phyloP scores from a whole-genome alignment of 208 protist species.

The Trichomonas gallinae region DNA sequence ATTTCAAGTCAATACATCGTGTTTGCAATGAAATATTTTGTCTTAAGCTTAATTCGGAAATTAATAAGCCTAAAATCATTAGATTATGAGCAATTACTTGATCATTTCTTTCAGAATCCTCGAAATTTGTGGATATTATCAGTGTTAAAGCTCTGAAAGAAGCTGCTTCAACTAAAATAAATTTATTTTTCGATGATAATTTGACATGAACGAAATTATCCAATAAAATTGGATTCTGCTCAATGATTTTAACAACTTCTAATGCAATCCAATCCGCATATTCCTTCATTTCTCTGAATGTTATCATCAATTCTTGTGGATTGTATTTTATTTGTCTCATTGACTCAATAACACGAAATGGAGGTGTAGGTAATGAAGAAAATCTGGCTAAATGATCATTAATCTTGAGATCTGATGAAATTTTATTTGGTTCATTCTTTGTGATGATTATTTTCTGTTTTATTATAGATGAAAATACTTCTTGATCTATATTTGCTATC shows the following conservation, averaged over 20 bases:
- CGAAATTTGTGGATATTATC: neutral
- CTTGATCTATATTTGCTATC: neutral
- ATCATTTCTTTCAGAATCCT: neutral
- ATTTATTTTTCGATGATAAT: neutral
- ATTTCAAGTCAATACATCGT: neutral
- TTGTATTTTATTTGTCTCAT: neutral
- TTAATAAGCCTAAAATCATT: neutral
- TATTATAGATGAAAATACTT: neutral
- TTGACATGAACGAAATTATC: neutral
- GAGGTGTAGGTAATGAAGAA: neutral
- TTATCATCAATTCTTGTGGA: neutral
- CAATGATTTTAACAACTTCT: neutral
- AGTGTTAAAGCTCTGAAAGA: neutral
- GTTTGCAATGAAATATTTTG: neutral
- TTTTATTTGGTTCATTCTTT: neutral
- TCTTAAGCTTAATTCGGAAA: neutral
- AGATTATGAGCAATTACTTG: neutral
- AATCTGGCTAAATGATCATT: neutral
- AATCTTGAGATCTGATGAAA: neutral
- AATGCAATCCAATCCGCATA: neutral
- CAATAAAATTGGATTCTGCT: neutral
- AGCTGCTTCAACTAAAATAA: neutral
- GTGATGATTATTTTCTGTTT: neutral
- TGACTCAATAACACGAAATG: neutral
- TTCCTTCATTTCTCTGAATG: neutral